Evolutionary conservation across 495 filamentous ascomycete genomes (phyloP).

Genomic region (Aspergillus asperescens): DNA sequence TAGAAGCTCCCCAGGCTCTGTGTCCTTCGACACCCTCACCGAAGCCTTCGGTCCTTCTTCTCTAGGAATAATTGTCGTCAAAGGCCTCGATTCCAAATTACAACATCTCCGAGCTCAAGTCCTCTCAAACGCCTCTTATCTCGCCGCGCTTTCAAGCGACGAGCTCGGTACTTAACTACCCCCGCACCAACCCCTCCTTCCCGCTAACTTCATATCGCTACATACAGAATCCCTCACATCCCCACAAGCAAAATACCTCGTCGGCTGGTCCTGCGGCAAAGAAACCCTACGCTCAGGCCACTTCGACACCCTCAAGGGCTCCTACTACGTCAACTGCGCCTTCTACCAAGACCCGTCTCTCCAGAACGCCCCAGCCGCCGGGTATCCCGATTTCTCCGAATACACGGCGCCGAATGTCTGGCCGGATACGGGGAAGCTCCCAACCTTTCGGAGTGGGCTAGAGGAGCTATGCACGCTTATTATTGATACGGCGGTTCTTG

Average conservation of each 20-base stretch:
- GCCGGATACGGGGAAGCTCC: constrained; percentile 61
- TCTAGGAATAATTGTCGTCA: constrained; percentile 87
- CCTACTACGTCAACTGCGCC: constrained; percentile 93
- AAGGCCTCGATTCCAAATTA: constrained; percentile 71
- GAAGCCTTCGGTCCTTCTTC: constrained; percentile 89
- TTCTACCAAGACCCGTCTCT: constrained; percentile 72
- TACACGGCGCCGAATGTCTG: constrained; percentile 78
- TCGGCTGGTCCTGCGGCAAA: constrained; percentile 80
- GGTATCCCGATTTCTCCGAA: constrained; percentile 55
- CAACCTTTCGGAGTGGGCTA: constrained; percentile 65
- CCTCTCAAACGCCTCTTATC: constrained; percentile 80
- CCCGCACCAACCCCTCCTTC: neutral
- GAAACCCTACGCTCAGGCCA: constrained; percentile 87
- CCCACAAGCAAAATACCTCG: constrained; percentile 51
- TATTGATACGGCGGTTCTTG: constrained; percentile 82
- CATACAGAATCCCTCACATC: constrained; percentile 41
- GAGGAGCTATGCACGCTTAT: constrained; percentile 76
- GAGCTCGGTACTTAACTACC: constrained; percentile 59
- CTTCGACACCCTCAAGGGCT: constrained; percentile 90
- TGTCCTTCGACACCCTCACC: constrained; percentile 68
- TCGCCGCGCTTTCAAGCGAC: constrained; percentile 71
- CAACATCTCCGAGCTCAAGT: constrained; percentile 60
- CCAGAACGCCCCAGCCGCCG: constrained; percentile 53
- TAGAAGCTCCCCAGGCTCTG: constrained; percentile 49
- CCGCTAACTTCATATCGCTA: neutral